Conservation (phyloP, 2,329 filamentous ascomycete species). For the Aureobasidium vineae region DNA sequence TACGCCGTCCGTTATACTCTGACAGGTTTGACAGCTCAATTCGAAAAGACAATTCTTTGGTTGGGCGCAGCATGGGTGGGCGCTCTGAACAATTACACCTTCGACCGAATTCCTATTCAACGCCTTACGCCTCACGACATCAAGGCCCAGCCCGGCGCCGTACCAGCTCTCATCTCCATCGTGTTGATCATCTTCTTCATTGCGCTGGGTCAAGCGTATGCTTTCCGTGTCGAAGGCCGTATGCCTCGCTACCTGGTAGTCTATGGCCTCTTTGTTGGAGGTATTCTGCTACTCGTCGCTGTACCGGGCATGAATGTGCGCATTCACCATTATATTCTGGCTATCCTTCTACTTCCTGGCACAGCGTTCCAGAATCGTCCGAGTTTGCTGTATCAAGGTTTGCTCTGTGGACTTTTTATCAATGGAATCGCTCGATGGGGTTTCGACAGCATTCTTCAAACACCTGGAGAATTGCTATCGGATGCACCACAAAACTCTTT, state of each 20-base stretch:
- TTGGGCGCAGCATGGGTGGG: slow-evolving; percentile 89
- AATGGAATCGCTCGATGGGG: slow-evolving; percentile 95
- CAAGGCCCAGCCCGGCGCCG: slow-evolving; percentile 81
- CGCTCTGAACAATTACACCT: slow-evolving; percentile 89
- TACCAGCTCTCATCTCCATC: slow-evolving; percentile 75
- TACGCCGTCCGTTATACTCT: slow-evolving; percentile 75
- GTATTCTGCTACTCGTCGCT: slow-evolving; percentile 67
- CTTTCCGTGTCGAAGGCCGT: slow-evolving; percentile 79
- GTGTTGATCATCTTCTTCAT: slow-evolving; percentile 68
- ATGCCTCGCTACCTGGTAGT: slow-evolving; percentile 74
- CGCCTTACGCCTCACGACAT: slow-evolving; percentile 90
- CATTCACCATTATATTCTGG: slow-evolving; percentile 94
- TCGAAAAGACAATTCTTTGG: slow-evolving; percentile 90
- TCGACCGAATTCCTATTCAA: slow-evolving; percentile 89
- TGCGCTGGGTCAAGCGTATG: slow-evolving; percentile 74
- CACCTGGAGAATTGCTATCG: slow-evolving; percentile 65
- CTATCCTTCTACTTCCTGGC: slow-evolving; percentile 79
- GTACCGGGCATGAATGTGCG: slow-evolving; percentile 77
- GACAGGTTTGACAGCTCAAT: slow-evolving; percentile 69
- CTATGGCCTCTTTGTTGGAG: slow-evolving; percentile 65
- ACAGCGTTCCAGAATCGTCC: slow-evolving; percentile 86
- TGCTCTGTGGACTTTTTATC: slow-evolving; percentile 87
- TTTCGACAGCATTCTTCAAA: slow-evolving; percentile 85
- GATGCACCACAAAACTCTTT: slow-evolving; percentile 55
- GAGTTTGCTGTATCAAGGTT: slow-evolving; percentile 80